These are phyloP conservation scores for Phytophthora vignae DNA, from an alignment of 352 stramenopile genomes.

Conservation along the genomic window DNA sequence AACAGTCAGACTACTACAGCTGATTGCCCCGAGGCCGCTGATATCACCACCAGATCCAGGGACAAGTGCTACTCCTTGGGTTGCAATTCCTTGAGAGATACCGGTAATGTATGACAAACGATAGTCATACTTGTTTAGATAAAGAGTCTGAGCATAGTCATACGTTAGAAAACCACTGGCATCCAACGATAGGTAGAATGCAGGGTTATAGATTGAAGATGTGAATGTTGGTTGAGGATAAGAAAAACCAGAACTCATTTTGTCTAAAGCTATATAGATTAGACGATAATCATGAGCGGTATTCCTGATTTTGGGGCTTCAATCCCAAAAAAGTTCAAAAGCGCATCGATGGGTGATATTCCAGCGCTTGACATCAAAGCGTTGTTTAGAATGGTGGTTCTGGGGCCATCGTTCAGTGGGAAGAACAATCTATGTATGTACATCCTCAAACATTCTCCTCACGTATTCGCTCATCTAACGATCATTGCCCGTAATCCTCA, in stretches of 20 bases:
- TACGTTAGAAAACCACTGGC: conserved; percentile 14
- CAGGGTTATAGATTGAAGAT: conserved; percentile 28
- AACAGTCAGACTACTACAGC: conserved; percentile 14
- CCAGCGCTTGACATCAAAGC: conserved; percentile 23
- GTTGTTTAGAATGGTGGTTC: conserved; percentile 4
- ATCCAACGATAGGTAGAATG: conserved; percentile 23
- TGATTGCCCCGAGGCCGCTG: conserved; percentile 1
- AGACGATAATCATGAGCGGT: conserved; percentile 19
- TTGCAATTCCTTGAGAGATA: conserved; percentile 8
- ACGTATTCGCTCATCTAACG: conserved; percentile 14
- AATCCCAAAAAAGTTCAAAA: conserved; percentile 25
- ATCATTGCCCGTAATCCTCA: conserved; percentile 31
- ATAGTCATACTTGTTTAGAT: conserved; percentile 24
- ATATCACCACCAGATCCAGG: conserved; percentile 2
- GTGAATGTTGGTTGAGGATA: conserved; percentile 4
- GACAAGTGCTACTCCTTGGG: conserved; percentile 7
- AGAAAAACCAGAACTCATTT: conserved; percentile 31
- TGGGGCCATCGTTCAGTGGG: background rate
- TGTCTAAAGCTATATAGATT: conserved; percentile 31
- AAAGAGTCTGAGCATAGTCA: conserved; percentile 27
- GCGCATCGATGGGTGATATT: conserved; percentile 10
- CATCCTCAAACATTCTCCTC: conserved; percentile 9
- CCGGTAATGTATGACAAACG: conserved; percentile 12
- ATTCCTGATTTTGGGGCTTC: conserved; percentile 19
- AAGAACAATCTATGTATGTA: conserved; percentile 8